Evolutionary conservation across 192 early-diverging fungal species (phyloP).

Genomic region (Dimargaris cristalligena): DNA sequence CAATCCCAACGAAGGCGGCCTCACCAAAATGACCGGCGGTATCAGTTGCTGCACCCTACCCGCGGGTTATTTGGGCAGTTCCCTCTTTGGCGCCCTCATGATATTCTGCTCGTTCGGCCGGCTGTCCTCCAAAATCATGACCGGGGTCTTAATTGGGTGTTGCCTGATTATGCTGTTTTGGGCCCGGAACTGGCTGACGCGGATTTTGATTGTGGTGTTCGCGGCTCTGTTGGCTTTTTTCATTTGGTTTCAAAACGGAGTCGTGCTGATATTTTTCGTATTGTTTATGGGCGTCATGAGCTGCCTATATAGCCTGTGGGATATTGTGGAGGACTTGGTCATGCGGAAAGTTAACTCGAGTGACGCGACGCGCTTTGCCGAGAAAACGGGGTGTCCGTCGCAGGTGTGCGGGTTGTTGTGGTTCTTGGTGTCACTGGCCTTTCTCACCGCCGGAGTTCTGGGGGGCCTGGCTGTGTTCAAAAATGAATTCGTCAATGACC

Average conservation of each 20-base stretch:
- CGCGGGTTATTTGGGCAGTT: conserved; percentile 80
- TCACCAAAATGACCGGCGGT: conserved; percentile 68
- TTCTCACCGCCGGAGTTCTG: conserved; percentile 61
- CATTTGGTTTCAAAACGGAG: conserved; percentile 64
- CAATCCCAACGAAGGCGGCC: conserved; percentile 84
- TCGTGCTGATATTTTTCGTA: conserved; percentile 75
- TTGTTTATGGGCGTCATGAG: conserved; percentile 93
- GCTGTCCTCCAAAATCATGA: conserved; percentile 67
- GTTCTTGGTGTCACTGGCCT: conserved; percentile 71
- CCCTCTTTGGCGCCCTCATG: conserved; percentile 79
- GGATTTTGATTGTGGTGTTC: conserved; percentile 64
- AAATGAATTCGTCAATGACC: conserved; percentile 12
- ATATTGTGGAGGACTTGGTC: conserved; percentile 88
- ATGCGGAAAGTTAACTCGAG: conserved; percentile 83
- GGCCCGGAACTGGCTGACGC: conserved; percentile 79
- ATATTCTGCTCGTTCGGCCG: conserved; percentile 87
- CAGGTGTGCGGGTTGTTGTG: conserved; percentile 82
- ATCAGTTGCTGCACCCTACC: conserved; percentile 69
- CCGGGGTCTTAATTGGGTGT: conserved; percentile 68
- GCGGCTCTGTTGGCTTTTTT: conserved; percentile 62
- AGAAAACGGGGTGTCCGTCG: conserved; percentile 54
- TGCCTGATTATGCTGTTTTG: conserved; percentile 70
- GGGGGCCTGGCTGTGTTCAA: conserved; percentile 73
- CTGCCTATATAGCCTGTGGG: conserved; percentile 82
- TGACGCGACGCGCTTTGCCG: conserved; percentile 79